Evolutionary conservation across 1,284 basidiomycete genomes (phyloP), one percentile per base, ranked within the genome.

Genomic region (Cryptococcus floricola): DNA sequence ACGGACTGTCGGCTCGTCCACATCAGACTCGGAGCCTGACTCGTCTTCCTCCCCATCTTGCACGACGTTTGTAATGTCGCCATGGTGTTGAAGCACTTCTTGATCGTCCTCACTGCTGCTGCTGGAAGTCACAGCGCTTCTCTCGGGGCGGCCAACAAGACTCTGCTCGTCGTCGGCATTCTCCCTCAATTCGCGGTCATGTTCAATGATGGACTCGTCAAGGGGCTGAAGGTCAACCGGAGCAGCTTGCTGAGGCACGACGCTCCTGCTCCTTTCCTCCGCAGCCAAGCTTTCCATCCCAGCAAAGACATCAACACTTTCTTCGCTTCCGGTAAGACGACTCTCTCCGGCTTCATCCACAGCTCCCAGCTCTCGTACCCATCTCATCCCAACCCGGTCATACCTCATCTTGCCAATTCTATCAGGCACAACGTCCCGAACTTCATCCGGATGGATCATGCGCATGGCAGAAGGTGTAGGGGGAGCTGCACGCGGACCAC

Each of bases 361-460:
- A 69, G 75, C 34, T 65, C 69, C 49, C 61, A 71, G 61, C 16
- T 82, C 84, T 74, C 86, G 87, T 48, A 92, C 84, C 92, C 92
- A 96, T 61, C 83, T 83, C 84, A 89, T 88, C 73, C 84, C 81
- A 39, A 81, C 81, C 55, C 81, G 83, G 76, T 95, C 92, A 64
- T 86, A 92, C 41, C 89, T 79, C 91, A 96, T 94, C 68, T 84
- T 84, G 1, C 91, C 91, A 45, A 92, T 84, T 50, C 84, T 80
- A 27, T 90, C 86, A 1, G 88, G 86, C 25, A 90, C 78, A 9
- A 71, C 67, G 12, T 39, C 82, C 68, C 62, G 60, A 13, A 94
- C 79, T 65, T 93, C 91, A 47, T 82, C 81, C 0, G 91, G 91
- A 6, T 84, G 84, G 61, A 95, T 93, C 42, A 76, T 74, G 4